phyloP scores from a whole-genome alignment of 1,284 basidiomycete species.

The Cutaneotrichosporon cutaneum region DNA sequence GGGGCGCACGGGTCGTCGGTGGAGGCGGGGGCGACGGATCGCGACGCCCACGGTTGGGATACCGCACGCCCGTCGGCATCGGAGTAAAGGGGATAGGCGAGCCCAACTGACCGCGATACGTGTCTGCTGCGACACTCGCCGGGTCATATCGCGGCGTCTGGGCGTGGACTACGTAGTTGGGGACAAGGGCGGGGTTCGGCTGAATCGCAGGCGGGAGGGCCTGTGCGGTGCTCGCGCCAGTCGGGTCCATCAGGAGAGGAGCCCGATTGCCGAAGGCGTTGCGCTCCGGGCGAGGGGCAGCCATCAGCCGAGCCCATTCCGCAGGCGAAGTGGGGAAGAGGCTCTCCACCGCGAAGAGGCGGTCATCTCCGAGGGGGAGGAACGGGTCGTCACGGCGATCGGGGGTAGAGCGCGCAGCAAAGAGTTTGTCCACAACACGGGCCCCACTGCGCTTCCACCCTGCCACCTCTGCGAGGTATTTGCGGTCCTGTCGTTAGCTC shows the following conservation, averaged over 20 bases:
- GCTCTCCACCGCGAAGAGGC: slow-evolving; percentile 21
- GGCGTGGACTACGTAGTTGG: slow-evolving; percentile 3
- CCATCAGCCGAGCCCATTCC: slow-evolving; percentile 10
- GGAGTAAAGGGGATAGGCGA: slow-evolving; percentile 11
- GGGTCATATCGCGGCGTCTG: not conserved
- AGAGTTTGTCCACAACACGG: slow-evolving; percentile 19
- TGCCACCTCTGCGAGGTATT: slow-evolving; percentile 13
- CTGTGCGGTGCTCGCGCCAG: not conserved
- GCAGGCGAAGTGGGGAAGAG: slow-evolving; percentile 20
- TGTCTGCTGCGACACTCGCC: not conserved
- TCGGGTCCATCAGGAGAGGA: not conserved
- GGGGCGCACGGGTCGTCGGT: not conserved
- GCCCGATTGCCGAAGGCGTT: not conserved
- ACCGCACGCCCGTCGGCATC: slow-evolving; percentile 9
- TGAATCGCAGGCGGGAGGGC: not conserved
- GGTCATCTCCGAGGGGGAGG: slow-evolving; percentile 24
- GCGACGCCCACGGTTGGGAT: not conserved
- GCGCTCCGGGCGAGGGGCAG: not conserved
- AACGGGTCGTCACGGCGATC: slow-evolving; percentile 28
- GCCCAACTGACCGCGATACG: not conserved
- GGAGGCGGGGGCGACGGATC: not conserved
- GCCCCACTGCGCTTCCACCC: not conserved
- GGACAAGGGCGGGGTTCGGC: slow-evolving; percentile 9
- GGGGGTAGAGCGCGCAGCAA: slow-evolving; percentile 24
- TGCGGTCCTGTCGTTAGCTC: slow-evolving; percentile 13